These are phyloP conservation scores for Notholithocarpus densiflorus DNA, from an alignment of 306 rosid species.

Conservation along the genomic window DNA sequence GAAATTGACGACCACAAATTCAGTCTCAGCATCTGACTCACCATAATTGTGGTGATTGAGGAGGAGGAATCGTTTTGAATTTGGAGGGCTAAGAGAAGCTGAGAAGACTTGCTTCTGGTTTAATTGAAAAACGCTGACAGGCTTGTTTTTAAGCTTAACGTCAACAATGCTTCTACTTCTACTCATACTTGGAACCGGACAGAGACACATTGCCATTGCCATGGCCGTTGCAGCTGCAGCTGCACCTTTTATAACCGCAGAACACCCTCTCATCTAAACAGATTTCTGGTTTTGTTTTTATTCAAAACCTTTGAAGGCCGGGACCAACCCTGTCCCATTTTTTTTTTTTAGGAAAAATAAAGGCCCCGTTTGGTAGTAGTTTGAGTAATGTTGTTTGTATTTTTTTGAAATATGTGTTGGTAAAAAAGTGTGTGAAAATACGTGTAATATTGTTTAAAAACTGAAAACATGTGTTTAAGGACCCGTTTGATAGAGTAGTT, in stretches of 20 bases:
- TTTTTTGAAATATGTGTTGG: too few relatives aligned
- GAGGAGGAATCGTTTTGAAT: conserved; percentile 16
- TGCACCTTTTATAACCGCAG: not conserved
- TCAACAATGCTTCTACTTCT: not conserved
- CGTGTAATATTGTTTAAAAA: too few relatives aligned
- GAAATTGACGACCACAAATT: conserved; percentile 74
- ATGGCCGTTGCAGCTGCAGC: not conserved
- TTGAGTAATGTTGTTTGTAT: too few relatives aligned
- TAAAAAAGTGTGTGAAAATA: too few relatives aligned
- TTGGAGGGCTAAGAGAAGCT: conserved; percentile 23
- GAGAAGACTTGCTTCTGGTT: conserved; percentile 11
- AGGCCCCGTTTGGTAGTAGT: too few relatives aligned
- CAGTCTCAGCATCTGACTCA: conserved; percentile 7
- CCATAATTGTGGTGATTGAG: not conserved
- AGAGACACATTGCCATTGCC: conserved; percentile 4
- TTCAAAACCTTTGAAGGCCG: too few relatives aligned
- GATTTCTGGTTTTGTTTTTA: too few relatives aligned
- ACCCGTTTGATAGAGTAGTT: too few relatives aligned
- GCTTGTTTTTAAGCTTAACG: conserved; percentile 4
- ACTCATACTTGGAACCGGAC: not conserved
- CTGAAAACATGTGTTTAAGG: too few relatives aligned
- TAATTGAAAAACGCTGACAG: conserved; percentile 13
- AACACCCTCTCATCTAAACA: conserved; percentile 16
- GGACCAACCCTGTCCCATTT: too few relatives aligned
- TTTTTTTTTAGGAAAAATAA: too few relatives aligned